Base-by-base conservation (phyloP, 495 filamentous ascomycete species). In the Extremus antarcticus region DNA sequence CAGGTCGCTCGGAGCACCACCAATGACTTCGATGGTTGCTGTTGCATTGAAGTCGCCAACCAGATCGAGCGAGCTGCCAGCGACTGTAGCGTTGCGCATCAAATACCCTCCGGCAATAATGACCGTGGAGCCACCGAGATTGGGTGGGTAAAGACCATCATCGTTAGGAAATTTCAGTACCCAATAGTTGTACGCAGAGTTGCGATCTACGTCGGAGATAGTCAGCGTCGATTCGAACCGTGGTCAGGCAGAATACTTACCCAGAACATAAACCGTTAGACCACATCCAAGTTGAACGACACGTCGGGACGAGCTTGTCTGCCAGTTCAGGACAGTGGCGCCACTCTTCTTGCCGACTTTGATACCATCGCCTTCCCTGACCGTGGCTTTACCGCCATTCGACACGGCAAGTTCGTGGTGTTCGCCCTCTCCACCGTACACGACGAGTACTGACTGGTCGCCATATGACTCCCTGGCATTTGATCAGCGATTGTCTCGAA, bases 171-270 rank as follows among this genome's bases (percentile, higher is more conserved):
- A 63, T 55, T 85, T 71, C 1, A 82, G 76, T 13, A 78, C 75
- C 85, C 84, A 89, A 73, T 84, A 87, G 60, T 85, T 80, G 68
- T 88, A 88, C 0, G 82, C 84, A n/a, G 76, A 70, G 66, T 85
- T 82, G n/a, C 84, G 77, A 60, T 85, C 81, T 72, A 85, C 67
- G 32, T 84, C 66, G 49, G 80, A 72, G 17, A 86, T 63, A 41
- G 76, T 73, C 22, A 86, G 56, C 20, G 21, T 10, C 3, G 7
- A n/a, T 45, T 45, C 16, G 8, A 45, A 7, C 13, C 29, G 8
- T 3, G 41, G 7, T 7, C 41, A 45, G 8, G 16, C 4, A 45
- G 41, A 45, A 45, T 17, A 45, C 16, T 35, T 7, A 45, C 41
- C 41, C 71, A 86, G 67, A 32, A 85, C 67, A 50, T 81, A 73